Evolutionary conservation across 768 basidiomycete species (phyloP).

Genomic region (Cubamyces sp.): DNA sequence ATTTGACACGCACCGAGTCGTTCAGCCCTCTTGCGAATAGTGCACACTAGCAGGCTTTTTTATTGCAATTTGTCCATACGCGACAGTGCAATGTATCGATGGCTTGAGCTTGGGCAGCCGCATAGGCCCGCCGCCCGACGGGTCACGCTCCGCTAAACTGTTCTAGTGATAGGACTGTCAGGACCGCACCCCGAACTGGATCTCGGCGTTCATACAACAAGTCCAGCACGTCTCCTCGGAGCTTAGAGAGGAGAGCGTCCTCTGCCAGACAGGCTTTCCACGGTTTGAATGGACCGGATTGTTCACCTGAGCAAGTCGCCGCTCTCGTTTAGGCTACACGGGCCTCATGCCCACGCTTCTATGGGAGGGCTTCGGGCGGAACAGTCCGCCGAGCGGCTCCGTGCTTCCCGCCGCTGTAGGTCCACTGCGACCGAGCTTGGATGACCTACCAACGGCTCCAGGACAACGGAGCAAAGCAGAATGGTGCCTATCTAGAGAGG

Average conservation of each 20-base stretch:
- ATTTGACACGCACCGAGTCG: not conserved
- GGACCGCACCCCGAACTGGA: constrained; percentile 18
- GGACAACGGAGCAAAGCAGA: not conserved
- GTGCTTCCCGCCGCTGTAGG: constrained; percentile 27
- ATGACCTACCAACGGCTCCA: constrained; percentile 7
- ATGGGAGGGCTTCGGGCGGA: constrained; percentile 7
- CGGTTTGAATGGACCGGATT: constrained; percentile 13
- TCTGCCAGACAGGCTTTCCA: constrained; percentile 20
- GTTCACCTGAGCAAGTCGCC: constrained; percentile 23
- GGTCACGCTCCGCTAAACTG: no score
- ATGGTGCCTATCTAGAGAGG: constrained; percentile 1
- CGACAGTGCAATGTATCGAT: not conserved
- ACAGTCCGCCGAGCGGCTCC: constrained; percentile 21
- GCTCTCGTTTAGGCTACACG: constrained; percentile 16
- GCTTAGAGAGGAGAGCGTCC: not conserved
- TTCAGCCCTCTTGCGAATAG: not conserved
- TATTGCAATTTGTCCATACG: constrained; percentile 1
- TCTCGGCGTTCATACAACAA: constrained; percentile 15
- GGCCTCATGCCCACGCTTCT: constrained; percentile 18
- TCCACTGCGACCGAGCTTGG: constrained; percentile 17
- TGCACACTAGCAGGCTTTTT: not conserved
- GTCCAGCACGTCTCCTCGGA: constrained; percentile 22
- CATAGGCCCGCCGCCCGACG: no score
- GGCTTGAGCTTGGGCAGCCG: no score
- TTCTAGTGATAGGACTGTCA: constrained; percentile 6